Percentiles rank a stretch among this genome's conserved stretches.
These are phyloP conservation scores for Geotrichum citri-aurantii DNA, from an alignment of 1,139 yeast species.

Conservation along the genomic window DNA sequence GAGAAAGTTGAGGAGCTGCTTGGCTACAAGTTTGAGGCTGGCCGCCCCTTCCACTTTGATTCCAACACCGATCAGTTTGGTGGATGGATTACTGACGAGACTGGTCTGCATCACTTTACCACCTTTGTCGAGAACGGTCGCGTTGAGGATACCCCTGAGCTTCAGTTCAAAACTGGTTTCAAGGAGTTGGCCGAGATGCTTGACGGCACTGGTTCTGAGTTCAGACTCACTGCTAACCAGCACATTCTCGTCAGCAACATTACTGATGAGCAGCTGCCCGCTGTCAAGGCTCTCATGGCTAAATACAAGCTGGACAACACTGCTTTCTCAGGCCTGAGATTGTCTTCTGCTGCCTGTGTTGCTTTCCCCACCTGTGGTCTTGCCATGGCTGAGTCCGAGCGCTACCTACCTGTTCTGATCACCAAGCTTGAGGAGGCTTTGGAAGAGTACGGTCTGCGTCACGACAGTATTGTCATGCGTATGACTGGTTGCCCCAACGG, in stretches of 20 bases:
- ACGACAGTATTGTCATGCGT: constrained; percentile 92
- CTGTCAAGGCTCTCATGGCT: constrained; percentile 57
- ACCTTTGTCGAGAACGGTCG: constrained; percentile 96
- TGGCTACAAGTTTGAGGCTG: constrained; percentile 68
- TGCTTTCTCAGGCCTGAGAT: constrained; percentile 74
- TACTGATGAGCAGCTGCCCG: constrained; percentile 58
- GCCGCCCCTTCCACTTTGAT: constrained; percentile 67
- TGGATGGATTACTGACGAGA: constrained; percentile 92
- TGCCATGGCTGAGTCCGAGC: constrained; percentile 98
- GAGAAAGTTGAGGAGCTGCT: constrained; percentile 74
- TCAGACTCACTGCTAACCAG: constrained; percentile 94
- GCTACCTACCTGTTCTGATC: constrained; percentile 82
- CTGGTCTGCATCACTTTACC: constrained; percentile 82
- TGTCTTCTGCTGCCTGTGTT: constrained; percentile 94
- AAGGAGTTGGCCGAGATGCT: constrained; percentile 68
- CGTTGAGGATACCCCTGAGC: constrained; percentile 84
- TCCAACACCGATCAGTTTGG: constrained; percentile 79
- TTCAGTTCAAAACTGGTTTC: constrained; percentile 87
- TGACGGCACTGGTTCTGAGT: constrained; percentile 61
- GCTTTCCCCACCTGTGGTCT: constrained; percentile 98
- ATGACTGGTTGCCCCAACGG: constrained; percentile 99
- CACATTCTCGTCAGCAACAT: constrained; percentile 76
- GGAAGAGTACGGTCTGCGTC: constrained; percentile 90
- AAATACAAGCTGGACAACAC: constrained; percentile 81
- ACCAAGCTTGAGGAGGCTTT: constrained; percentile 74